Evolutionary conservation across 257 asterid species (phyloP).

Genomic region (Salvia rosmarinus): DNA sequence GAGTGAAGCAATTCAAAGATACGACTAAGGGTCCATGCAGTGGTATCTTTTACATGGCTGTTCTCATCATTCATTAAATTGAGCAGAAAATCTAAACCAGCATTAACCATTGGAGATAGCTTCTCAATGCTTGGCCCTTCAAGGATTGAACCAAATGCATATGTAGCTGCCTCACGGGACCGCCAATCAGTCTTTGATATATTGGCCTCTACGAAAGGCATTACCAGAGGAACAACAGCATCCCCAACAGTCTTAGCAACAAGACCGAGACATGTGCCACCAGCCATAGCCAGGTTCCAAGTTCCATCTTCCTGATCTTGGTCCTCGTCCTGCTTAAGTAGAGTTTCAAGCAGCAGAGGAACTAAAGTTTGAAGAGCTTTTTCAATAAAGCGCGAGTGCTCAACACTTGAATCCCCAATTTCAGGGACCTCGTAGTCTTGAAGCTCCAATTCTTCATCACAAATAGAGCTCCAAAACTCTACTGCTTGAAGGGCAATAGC

Average conservation of each 20-base stretch:
- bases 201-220: slow-evolving; percentile 77
- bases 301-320: slow-evolving; percentile 87
- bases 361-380: slow-evolving; percentile 77
- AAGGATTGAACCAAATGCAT: slow-evolving; percentile 88
- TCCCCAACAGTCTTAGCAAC: slow-evolving; percentile 88
- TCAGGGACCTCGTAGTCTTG: slow-evolving; percentile 68
- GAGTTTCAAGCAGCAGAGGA: slow-evolving; percentile 80
- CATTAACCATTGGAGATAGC: slow-evolving; percentile 80
- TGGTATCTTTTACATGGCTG: slow-evolving; percentile 78
- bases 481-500: slow-evolving; percentile 87
- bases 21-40: slow-evolving; percentile 96
- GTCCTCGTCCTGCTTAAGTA: slow-evolving; percentile 85
- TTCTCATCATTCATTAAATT: slow-evolving; percentile 71
- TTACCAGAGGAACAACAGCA: slow-evolving; percentile 69
- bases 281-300: slow-evolving; percentile 96
- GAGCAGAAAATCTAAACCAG: slow-evolving; percentile 76
- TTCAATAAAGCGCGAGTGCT: slow-evolving; percentile 68
- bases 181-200: slow-evolving; percentile 77
- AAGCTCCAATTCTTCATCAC: slow-evolving; percentile 84
- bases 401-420: slow-evolving; percentile 55
- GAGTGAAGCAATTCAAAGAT: slow-evolving; percentile 77
- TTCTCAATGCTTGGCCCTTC: slow-evolving; percentile 84
- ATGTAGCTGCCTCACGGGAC: slow-evolving; percentile 82
- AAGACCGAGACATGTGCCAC: slow-evolving; percentile 82
- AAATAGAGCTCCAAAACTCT: slow-evolving; percentile 90